phyloP scores from a whole-genome alignment of 768 basidiomycete genomes.

The Phylloporus sp. region DNA sequence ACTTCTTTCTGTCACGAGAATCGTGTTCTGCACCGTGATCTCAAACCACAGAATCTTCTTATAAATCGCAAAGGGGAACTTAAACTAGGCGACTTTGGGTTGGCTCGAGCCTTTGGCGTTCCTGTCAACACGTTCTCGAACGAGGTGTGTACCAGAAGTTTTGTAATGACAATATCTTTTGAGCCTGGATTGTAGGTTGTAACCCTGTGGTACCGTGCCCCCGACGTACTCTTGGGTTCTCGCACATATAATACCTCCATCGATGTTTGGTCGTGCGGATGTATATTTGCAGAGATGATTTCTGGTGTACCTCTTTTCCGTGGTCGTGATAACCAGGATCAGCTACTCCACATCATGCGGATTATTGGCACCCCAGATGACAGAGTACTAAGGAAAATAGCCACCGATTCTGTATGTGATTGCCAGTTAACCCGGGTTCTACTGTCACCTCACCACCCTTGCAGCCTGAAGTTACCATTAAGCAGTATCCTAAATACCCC shows the following conservation, averaged over 20 bases:
- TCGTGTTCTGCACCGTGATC: constrained; percentile 93
- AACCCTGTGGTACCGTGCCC: constrained; percentile 97
- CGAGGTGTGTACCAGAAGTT: constrained; percentile 49
- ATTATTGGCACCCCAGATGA: constrained; percentile 95
- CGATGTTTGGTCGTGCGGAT: constrained; percentile 98
- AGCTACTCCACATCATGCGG: constrained; percentile 96
- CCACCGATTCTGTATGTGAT: constrained; percentile 74
- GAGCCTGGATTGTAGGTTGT: constrained; percentile 66
- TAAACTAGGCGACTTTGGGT: constrained; percentile 96
- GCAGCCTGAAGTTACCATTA: constrained; percentile 78
- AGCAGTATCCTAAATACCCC: constrained; percentile 84
- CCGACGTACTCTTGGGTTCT: constrained; percentile 94
- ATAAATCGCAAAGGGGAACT: constrained; percentile 97
- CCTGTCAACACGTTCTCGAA: constrained; percentile 99
- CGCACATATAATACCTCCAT: constrained; percentile 98
- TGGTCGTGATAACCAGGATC: constrained; percentile 95
- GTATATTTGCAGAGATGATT: constrained; percentile 99
- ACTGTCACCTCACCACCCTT: constrained; percentile 7
- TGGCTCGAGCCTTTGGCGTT: constrained; percentile 96
- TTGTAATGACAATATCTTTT: not conserved
- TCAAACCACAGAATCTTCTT: constrained; percentile 97
- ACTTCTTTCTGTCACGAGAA: constrained; percentile 99
- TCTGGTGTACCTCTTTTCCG: constrained; percentile 95
- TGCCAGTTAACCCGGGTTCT: not conserved
- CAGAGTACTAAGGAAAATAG: constrained; percentile 81